These are phyloP conservation scores for Avena eriantha DNA, from an alignment of 176 grass and related monocot species.

Conservation along the genomic window DNA sequence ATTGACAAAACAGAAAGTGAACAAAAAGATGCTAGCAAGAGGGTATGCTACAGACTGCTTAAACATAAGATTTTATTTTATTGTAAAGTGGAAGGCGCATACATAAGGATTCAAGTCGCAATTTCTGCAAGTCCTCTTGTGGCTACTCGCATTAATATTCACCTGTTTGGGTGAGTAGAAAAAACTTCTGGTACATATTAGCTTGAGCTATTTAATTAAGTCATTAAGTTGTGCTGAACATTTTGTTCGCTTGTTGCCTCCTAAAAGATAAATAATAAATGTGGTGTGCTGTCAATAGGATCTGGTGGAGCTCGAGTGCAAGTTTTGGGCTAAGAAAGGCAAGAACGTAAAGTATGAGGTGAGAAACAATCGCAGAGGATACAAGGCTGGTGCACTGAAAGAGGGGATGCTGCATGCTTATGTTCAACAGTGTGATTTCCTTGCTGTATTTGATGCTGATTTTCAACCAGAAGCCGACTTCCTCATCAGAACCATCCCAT, in stretches of 20 bases:
- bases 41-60: background rate
- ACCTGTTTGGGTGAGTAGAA: background rate
- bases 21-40: background rate
- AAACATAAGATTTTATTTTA: background rate
- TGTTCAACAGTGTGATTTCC: constrained; percentile 81
- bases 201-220: background rate
- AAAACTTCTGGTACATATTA: constrained; percentile 7
- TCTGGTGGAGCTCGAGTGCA: constrained; percentile 88
- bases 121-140: background rate
- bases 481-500: constrained; percentile 74
- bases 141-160: too few species aligned
- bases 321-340: constrained; percentile 82
- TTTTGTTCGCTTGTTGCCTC: background rate
- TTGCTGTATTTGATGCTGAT: constrained; percentile 93
- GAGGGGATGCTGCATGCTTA: constrained; percentile 81
- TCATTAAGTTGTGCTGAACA: background rate
- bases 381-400: constrained; percentile 96
- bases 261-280: constrained; percentile 19
- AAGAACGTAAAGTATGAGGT: constrained; percentile 89
- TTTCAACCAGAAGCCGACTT: constrained; percentile 95
- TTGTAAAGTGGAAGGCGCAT: background rate
- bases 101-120: background rate
- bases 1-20: background rate
- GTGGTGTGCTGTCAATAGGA: constrained; percentile 52
- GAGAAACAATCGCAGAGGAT: constrained; percentile 79